A percentile compares a stretch with the other conserved stretches of the same genome.
phyloP scores from a whole-genome alignment of 352 stramenopile species.

The Globisporangium ultimum region DNA sequence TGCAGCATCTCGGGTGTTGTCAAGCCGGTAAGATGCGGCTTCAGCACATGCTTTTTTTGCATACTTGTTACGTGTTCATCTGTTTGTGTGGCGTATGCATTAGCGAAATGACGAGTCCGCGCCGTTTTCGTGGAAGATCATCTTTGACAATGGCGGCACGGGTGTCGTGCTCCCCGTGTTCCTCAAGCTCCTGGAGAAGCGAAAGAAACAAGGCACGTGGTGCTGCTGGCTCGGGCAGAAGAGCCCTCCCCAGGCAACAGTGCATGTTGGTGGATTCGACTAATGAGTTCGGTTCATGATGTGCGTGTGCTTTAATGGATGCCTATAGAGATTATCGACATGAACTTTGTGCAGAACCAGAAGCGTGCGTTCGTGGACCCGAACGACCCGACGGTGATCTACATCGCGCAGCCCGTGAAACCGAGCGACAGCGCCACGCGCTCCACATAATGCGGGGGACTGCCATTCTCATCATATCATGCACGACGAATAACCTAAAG shows the following conservation, averaged over 20 bases:
- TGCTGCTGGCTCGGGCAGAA: no score
- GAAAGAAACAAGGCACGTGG: conserved; percentile 62
- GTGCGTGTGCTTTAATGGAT: neutral
- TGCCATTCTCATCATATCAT: no score
- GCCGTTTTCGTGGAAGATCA: conserved; percentile 57
- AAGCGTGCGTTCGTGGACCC: conserved; percentile 85
- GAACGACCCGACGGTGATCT: conserved; percentile 85
- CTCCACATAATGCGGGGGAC: neutral
- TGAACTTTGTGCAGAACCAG: conserved; percentile 72
- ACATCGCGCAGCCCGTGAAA: conserved; percentile 68
- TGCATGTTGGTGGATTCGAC: neutral
- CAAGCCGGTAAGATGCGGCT: conserved; percentile 28
- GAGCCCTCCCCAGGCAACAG: neutral
- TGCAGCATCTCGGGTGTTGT: conserved; percentile 84
- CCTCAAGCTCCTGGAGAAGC: conserved; percentile 71
- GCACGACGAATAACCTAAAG: no score
- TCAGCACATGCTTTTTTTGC: neutral
- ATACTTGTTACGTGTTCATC: neutral
- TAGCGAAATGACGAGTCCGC: conserved; percentile 24
- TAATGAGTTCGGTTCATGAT: neutral
- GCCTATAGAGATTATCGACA: conserved; percentile 52
- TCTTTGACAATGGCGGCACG: conserved; percentile 82
- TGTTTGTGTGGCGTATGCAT: neutral
- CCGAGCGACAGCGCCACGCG: conserved; percentile 13
- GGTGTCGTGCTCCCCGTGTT: conserved; percentile 84